Evolutionary conservation across 78 protist genomes (phyloP), one percentile per base, ranked within the genome.

Genomic region (Dictyostelium firmibasis): DNA sequence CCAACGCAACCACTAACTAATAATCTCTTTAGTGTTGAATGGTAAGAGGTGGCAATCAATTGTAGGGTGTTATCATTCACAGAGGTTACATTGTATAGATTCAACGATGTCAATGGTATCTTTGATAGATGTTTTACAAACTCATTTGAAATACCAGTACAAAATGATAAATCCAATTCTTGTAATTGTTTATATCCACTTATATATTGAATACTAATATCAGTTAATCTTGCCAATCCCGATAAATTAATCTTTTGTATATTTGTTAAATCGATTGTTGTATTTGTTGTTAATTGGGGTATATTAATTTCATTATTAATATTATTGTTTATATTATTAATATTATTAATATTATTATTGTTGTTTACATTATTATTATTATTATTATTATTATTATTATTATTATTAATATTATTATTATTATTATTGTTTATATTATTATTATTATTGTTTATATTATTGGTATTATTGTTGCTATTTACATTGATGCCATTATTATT

Each of bases 111-210:
- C 41, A 88, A n/a, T 64, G 64, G 93, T 33, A 76, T 78, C 44
- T 62, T 84, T 43, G 35, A 44, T 0, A 69, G 43, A 41, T 60
- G 81, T 43, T 67, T 67, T 23, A 84, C 27, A 35, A 67, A 67
- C 23, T 84, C 77, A 41, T 20, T 41, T 38, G 77, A 60, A 67
- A 84, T 41, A 67, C 79, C 89, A 10, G 81, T 84, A 84, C 89
- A 67, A 84, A 67, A 67, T 67, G 89, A 88, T 10, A 88, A 43
- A 64, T 88, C 60, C 35, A 88, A 79, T n/a, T 64, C 38, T 64
- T 62, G 43, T 33, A 88, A 53, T 41, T 88, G 41, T 14, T 53
- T 79, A 64, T 88, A 79, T 47, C 57, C 62, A 25, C 75, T 36
- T 11, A 88, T 20, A 70, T 16, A 64, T 62, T 84, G 77, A 29